Percentiles rank a stretch among this genome's conserved stretches.
Evolutionary conservation across 2,329 filamentous ascomycete species (phyloP).

Genomic region (Grosmannia serpens): DNA sequence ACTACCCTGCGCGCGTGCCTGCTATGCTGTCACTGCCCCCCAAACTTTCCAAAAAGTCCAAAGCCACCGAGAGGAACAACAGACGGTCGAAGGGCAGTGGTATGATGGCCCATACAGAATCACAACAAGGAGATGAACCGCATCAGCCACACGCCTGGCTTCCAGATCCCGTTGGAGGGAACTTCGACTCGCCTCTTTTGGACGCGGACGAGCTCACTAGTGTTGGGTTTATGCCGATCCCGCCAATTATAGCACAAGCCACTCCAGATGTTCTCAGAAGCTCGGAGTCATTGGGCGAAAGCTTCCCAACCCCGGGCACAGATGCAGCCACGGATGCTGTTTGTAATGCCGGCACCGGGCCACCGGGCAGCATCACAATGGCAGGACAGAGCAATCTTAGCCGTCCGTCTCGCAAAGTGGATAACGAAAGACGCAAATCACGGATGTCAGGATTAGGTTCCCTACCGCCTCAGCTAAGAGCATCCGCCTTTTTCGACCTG

Average conservation of each 20-base stretch:
- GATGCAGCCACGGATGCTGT: background rate
- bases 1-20: conserved; percentile 89
- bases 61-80: conserved; percentile 51
- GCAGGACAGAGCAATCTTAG: conserved; percentile 12
- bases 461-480: conserved; percentile 73
- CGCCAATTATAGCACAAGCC: background rate
- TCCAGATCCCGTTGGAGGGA: conserved; percentile 32
- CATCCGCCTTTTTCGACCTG: conserved; percentile 81
- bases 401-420: conserved; percentile 18
- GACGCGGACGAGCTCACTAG: background rate
- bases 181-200: conserved; percentile 12
- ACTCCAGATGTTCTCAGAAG: background rate
- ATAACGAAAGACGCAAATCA: conserved; percentile 26
- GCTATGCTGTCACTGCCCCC: conserved; percentile 88
- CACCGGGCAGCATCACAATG: background rate
- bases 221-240: background rate
- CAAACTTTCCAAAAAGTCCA: conserved; percentile 65
- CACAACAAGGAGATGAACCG: conserved; percentile 3
- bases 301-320: background rate
- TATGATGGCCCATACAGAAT: conserved; percentile 35
- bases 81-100: conserved; percentile 64
- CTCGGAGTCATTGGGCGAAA: background rate
- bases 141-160: conserved; percentile 31
- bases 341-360: background rate
- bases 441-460: conserved; percentile 27